These are phyloP conservation scores for Syncephalastrum monosporum DNA, from an alignment of 371 early-diverging fungal genomes.

Conservation along the genomic window DNA sequence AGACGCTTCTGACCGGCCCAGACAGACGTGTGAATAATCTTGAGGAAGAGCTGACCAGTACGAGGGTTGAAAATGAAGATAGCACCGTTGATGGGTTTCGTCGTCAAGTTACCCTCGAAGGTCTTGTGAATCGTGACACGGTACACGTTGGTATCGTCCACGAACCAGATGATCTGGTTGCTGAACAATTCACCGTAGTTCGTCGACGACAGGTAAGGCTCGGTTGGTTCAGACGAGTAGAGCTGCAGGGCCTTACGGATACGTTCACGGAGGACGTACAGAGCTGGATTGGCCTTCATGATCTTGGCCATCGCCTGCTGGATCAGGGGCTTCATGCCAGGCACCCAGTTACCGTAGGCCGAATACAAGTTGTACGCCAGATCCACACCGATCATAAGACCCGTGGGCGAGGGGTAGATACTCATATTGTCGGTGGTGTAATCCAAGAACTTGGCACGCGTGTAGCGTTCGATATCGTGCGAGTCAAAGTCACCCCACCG, in stretches of 20 bases:
- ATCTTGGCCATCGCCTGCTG: conserved; percentile 98
- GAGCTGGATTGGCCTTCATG: conserved; percentile 97
- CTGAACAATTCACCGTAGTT: conserved; percentile 98
- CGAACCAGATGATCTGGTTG: conserved; percentile 98
- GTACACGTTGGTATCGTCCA: conserved; percentile 99
- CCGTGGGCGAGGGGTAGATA: conserved; percentile 97
- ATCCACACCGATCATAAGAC: conserved; percentile 96
- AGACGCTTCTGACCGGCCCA: conserved; percentile 99
- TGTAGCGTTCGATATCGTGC: conserved; percentile 98
- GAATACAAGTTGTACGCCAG: conserved; percentile 94
- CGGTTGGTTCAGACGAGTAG: conserved; percentile 98
- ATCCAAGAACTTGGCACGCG: conserved; percentile 97
- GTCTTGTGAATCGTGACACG: conserved; percentile 99
- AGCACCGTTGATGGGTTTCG: conserved; percentile 98
- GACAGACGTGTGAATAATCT: conserved; percentile 98
- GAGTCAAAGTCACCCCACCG: conserved; percentile 99
- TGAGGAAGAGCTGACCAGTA: conserved; percentile 97
- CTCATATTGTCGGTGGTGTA: conserved; percentile 98
- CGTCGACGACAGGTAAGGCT: conserved; percentile 93
- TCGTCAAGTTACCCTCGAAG: conserved; percentile 97
- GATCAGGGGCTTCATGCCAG: conserved; percentile 96
- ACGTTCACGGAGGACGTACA: conserved; percentile 98
- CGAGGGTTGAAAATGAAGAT: conserved; percentile 99
- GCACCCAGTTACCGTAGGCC: conserved; percentile 96
- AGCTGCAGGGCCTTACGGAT: conserved; percentile 98